phyloP scores from a whole-genome alignment of 2,329 filamentous ascomycete species.

The Aspergillus sp. region DNA sequence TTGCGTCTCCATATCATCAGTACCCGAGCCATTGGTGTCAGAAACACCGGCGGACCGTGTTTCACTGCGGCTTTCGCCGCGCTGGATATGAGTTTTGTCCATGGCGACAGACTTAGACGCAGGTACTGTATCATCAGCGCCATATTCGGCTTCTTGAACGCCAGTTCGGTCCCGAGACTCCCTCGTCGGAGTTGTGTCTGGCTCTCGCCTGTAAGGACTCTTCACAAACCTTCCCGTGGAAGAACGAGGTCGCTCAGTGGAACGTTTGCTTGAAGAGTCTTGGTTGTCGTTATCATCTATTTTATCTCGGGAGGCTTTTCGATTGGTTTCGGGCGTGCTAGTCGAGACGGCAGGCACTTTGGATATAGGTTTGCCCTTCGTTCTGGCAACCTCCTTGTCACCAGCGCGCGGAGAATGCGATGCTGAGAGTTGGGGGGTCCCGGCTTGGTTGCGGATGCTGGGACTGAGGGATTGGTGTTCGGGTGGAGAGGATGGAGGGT shows the following conservation, averaged over 20 bases:
- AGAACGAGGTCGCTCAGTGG: slow-evolving; percentile 15
- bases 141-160: not conserved
- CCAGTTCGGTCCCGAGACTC: not conserved
- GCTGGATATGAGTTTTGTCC: not conserved
- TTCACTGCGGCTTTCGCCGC: not conserved
- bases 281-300: not conserved
- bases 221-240: slow-evolving; percentile 11
- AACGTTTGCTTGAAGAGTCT: not conserved
- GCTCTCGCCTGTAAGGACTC: slow-evolving; percentile 1
- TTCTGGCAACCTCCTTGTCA: slow-evolving; percentile 2
- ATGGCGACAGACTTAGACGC: not conserved
- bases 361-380: not conserved
- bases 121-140: not conserved
- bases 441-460: slow-evolving; percentile 10
- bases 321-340: not conserved
- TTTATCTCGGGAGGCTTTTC: not conserved
- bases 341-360: not conserved
- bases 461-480: slow-evolving; percentile 15
- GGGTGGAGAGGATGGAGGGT: slow-evolving; percentile 30
- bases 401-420: not conserved
- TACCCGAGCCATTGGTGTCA: slow-evolving; percentile 4
- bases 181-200: slow-evolving; percentile 4
- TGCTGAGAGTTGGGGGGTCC: not conserved
- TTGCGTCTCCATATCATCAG: slow-evolving; percentile 35
- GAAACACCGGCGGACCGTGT: not conserved